These are phyloP conservation scores for Ilyonectria robusta DNA, from an alignment of 2,329 filamentous ascomycete species.

Conservation along the genomic window DNA sequence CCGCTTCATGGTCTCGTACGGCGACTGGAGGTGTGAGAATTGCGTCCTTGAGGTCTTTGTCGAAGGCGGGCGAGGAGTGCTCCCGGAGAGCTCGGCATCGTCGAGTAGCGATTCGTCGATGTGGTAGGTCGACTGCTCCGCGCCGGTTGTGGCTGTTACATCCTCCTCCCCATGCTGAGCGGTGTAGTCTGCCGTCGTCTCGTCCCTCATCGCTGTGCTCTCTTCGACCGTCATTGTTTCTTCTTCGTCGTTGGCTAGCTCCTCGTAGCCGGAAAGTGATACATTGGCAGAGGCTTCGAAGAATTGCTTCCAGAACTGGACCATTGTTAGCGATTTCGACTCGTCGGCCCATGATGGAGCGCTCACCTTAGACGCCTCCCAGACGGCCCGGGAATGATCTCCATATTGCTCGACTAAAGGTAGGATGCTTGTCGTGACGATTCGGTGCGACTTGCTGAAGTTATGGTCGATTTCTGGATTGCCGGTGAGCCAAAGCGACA, in stretches of 20 bases:
- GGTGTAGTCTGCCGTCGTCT: slow-evolving; percentile 66
- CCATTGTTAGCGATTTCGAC: slow-evolving; percentile 7
- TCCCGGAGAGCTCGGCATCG: slow-evolving; percentile 73
- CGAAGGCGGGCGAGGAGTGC: slow-evolving; percentile 74
- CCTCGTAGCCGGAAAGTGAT: slow-evolving; percentile 94
- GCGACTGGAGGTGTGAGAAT: slow-evolving; percentile 79
- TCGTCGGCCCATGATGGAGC: fast-evolving
- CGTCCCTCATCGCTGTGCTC: slow-evolving; percentile 70
- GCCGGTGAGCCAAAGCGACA: slow-evolving; percentile 9
- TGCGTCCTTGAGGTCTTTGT: slow-evolving; percentile 65
- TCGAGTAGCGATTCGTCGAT: slow-evolving; percentile 78
- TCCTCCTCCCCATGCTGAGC: slow-evolving; percentile 56
- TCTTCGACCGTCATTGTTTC: slow-evolving; percentile 66
- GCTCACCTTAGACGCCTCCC: slow-evolving; percentile 92
- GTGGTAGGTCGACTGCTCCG: slow-evolving; percentile 54
- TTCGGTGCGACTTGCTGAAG: slow-evolving; percentile 96
- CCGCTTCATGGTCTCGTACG: slow-evolving; percentile 81
- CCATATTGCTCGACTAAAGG: slow-evolving; percentile 96
- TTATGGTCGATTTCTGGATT: slow-evolving; percentile 94
- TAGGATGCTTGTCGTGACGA: slow-evolving; percentile 93
- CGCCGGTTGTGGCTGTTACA: slow-evolving; percentile 53
- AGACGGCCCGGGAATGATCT: slow-evolving; percentile 92
- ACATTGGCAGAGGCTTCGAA: slow-evolving; percentile 99
- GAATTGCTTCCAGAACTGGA: slow-evolving; percentile 99
- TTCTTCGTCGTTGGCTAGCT: slow-evolving; percentile 79